Evolutionary conservation across 2,329 filamentous ascomycete genomes (phyloP).

Genomic region (Neonectria faginata): DNA sequence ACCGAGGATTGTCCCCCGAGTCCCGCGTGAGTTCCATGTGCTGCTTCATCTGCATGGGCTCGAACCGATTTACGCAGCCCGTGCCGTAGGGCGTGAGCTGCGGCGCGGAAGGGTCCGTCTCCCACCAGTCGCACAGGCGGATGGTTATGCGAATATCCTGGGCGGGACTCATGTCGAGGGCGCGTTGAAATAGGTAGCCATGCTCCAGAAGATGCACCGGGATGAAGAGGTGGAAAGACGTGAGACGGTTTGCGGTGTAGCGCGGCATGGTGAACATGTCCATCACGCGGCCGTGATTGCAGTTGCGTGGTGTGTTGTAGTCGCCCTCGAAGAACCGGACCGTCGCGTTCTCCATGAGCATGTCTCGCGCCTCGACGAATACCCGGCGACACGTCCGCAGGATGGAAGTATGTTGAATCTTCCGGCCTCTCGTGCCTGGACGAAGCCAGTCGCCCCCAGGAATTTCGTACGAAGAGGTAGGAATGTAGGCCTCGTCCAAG

Average conservation of each 20-base stretch:
- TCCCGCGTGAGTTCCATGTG: slow-evolving; percentile 26
- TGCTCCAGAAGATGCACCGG: slow-evolving; percentile 6
- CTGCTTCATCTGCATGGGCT: slow-evolving; percentile 4
- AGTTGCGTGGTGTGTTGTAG: not conserved
- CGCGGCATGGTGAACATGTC: slow-evolving; percentile 19
- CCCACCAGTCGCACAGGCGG: slow-evolving; percentile 19
- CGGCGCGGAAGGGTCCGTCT: slow-evolving; percentile 1
- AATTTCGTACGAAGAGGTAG: not conserved
- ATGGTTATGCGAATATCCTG: slow-evolving; percentile 25
- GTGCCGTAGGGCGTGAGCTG: slow-evolving; percentile 26
- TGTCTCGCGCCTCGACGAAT: slow-evolving; percentile 26
- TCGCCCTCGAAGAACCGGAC: slow-evolving; percentile 14
- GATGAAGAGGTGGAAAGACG: slow-evolving; percentile 19
- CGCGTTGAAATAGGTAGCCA: slow-evolving; percentile 11
- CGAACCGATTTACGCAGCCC: slow-evolving; percentile 6
- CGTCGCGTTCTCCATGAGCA: slow-evolving; percentile 23
- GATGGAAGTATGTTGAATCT: slow-evolving; percentile 22
- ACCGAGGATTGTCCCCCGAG: not conserved
- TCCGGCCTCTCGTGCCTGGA: slow-evolving; percentile 1
- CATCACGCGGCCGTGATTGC: slow-evolving; percentile 7
- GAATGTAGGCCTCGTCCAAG: not conserved
- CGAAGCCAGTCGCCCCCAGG: slow-evolving; percentile 10
- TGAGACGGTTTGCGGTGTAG: slow-evolving; percentile 29
- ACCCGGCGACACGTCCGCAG: slow-evolving; percentile 26
- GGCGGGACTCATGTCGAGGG: slow-evolving; percentile 23